These are phyloP conservation scores for Acer campestre DNA, from an alignment of 345 rosid genomes.

Conservation along the genomic window DNA sequence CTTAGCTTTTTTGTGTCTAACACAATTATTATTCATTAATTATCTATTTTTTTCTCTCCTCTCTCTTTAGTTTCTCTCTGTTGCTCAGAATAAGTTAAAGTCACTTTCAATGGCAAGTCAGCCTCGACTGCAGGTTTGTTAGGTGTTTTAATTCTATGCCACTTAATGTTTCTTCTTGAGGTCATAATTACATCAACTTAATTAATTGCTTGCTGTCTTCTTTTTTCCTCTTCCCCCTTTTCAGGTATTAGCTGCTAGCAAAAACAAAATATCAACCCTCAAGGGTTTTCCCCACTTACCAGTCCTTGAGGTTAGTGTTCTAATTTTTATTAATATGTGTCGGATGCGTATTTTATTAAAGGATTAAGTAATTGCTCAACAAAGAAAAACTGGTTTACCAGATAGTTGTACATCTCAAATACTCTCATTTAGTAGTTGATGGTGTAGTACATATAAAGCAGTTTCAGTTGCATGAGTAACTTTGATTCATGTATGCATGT, in stretches of 20 bases:
- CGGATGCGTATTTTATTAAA: not conserved
- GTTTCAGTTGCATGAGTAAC: not conserved
- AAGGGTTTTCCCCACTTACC: constrained; percentile 93
- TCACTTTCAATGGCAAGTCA: constrained; percentile 98
- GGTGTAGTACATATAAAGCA: not conserved
- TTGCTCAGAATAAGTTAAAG: constrained; percentile 95
- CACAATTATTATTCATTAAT: constrained; percentile 9
- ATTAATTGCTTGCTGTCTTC: constrained; percentile 12
- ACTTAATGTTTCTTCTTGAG: constrained; percentile 3
- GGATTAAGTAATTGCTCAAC: not conserved
- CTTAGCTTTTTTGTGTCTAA: not conserved
- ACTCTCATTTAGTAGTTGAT: not conserved
- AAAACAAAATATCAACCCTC: constrained; percentile 87
- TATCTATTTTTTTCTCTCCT: not conserved
- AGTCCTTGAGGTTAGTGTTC: constrained; percentile 72
- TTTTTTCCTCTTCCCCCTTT: not conserved
- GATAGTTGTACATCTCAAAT: not conserved
- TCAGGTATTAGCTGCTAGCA: constrained; percentile 98
- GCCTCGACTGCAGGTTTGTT: constrained; percentile 90
- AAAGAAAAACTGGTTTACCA: not conserved
- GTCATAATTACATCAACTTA: not conserved
- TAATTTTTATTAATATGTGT: not conserved
- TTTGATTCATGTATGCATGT: not conserved
- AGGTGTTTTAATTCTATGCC: constrained; percentile 16
- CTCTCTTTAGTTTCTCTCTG: constrained; percentile 77